Percentiles rank a stretch among this genome's conserved stretches.
Conservation (phyloP, 306 rosid species). For the Fragaria ananassa region DNA sequence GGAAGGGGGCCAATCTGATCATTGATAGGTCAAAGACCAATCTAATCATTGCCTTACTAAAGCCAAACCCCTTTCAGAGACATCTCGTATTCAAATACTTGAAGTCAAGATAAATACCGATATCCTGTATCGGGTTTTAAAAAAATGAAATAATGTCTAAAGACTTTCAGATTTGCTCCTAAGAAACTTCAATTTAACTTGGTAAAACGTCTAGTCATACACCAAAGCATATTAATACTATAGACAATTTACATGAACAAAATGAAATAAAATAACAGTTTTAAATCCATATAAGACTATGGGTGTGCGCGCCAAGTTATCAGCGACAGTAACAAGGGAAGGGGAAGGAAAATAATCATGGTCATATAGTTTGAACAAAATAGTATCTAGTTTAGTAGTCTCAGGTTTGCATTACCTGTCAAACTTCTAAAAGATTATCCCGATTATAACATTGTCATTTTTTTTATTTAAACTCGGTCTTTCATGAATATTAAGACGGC, state of each 20-base stretch:
- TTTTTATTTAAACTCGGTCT: neutral
- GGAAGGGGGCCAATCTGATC: neutral
- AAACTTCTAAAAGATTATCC: neutral
- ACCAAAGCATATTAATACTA: neutral
- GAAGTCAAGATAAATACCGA: neutral
- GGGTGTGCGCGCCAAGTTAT: neutral
- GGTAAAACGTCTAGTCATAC: neutral
- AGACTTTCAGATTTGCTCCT: neutral
- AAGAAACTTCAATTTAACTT: neutral
- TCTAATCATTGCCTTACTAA: constrained; percentile 2
- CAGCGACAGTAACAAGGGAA: neutral
- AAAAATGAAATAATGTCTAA: neutral
- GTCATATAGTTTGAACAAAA: neutral
- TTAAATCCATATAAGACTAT: neutral
- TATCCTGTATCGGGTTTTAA: neutral
- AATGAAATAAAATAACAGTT: neutral
- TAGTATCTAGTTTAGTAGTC: neutral
- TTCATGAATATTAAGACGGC: neutral
- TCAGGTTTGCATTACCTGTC: neutral
- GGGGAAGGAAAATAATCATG: neutral
- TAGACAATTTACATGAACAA: neutral
- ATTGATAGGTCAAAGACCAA: no score
- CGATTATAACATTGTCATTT: neutral
- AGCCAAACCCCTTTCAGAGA: neutral
- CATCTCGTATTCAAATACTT: neutral